phyloP scores from a whole-genome alignment of 2,329 filamentous ascomycete species.

The Colletotrichum sp. region DNA sequence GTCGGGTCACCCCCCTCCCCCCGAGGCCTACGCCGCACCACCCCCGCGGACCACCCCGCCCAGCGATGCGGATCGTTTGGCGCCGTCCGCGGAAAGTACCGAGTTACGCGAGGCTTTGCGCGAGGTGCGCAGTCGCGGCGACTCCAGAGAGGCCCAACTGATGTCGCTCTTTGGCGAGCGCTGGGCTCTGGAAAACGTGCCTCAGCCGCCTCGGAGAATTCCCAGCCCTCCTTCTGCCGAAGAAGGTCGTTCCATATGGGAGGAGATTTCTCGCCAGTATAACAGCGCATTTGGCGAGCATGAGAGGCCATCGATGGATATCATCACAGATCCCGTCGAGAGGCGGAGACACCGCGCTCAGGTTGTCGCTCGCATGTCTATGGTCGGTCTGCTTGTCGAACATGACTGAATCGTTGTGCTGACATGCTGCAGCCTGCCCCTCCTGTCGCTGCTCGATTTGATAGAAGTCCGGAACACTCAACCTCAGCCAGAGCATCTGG shows the following conservation, averaged over 20 bases:
- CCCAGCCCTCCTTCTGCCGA: neutral
- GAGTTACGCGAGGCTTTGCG: conserved; percentile 2
- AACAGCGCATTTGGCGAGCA: neutral
- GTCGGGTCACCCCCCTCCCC: conserved; percentile 17
- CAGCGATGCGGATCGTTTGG: neutral
- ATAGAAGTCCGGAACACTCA: conserved; percentile 21
- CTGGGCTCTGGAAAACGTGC: neutral
- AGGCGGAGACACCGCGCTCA: conserved; percentile 2
- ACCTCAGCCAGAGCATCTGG: neutral
- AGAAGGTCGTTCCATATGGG: neutral
- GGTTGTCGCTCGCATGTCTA: conserved; percentile 9
- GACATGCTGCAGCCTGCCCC: conserved; percentile 10
- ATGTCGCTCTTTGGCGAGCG: conserved; percentile 16
- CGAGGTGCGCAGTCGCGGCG: neutral
- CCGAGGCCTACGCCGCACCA: conserved; percentile 17
- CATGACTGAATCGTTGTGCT: neutral
- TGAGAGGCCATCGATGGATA: neutral
- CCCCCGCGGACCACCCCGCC: conserved; percentile 4
- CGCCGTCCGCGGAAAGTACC: neutral
- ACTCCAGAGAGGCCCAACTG: neutral
- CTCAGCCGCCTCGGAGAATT: neutral
- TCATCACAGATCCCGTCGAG: neutral
- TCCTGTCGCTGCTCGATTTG: conserved; percentile 21
- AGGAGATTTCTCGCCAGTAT: neutral
- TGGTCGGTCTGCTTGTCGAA: neutral